phyloP scores from a whole-genome alignment of 1,284 basidiomycete genomes.

The Cryptococcus jaspeensis region DNA sequence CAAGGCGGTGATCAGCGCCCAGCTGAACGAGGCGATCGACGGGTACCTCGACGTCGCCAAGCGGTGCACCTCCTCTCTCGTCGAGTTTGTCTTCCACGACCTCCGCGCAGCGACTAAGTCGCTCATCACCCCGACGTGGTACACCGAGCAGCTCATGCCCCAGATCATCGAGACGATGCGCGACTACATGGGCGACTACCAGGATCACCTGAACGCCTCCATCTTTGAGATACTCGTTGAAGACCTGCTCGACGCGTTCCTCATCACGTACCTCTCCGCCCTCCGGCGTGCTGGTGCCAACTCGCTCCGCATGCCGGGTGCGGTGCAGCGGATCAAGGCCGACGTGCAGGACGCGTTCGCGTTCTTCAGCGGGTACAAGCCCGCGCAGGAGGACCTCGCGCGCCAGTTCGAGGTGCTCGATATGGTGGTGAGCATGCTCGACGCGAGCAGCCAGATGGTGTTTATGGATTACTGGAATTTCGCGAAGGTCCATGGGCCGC shows the following conservation, averaged over 20 bases:
- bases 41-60: constrained; percentile 98
- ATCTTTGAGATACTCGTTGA: constrained; percentile 90
- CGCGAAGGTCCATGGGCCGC: constrained; percentile 93
- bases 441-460: constrained; percentile 86
- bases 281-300: constrained; percentile 69
- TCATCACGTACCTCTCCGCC: constrained; percentile 86
- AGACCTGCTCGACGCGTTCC: constrained; percentile 87
- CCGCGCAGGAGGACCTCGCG: constrained; percentile 71
- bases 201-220: constrained; percentile 83
- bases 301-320: constrained; percentile 82
- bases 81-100: constrained; percentile 94
- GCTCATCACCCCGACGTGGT: constrained; percentile 82
- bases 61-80: constrained; percentile 89
- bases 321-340: constrained; percentile 74
- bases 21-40: constrained; percentile 93
- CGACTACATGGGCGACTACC: constrained; percentile 93
- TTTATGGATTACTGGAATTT: constrained; percentile 96
- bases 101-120: constrained; percentile 82
- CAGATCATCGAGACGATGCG: constrained; percentile 93
- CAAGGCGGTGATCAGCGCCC: constrained; percentile 74
- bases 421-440: constrained; percentile 76
- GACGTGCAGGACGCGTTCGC: constrained; percentile 76
- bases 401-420: constrained; percentile 83
- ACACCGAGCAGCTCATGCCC: constrained; percentile 57
- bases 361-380: constrained; percentile 80